Evolutionary conservation across 495 filamentous ascomycete species (phyloP), one percentile per base, ranked within the genome.

Genomic region (Penicillium desertorum): DNA sequence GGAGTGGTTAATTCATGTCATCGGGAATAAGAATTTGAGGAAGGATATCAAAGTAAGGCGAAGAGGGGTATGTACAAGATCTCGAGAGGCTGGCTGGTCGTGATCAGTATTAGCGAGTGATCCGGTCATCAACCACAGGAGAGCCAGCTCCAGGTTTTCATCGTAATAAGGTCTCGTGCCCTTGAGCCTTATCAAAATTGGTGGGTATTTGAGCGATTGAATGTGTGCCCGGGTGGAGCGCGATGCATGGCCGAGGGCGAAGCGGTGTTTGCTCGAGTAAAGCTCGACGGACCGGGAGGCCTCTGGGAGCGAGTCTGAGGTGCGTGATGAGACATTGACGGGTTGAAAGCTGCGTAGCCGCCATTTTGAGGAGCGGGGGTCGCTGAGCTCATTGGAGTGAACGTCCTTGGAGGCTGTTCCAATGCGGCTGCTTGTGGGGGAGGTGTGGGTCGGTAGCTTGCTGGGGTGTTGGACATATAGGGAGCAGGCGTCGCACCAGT

Each of bases 171-270:
- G 17, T 16, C 39, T 37, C 30, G 29, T 17, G 16, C 1, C 39
- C 19, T 49, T 12, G 6, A 17, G 20, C 39, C 34, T 36, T 29
- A 45, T 69, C 52, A 69, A 27, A 60, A 67, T 47, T 62, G 66
- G 30, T 67, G 55, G 8, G 66, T 69, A 27, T 69, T 58, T 29
- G 66, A 51, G 16, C 66, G 66, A 20, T 60, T 64, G 44, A 69
- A 62, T 1, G 51, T 54, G 32, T 69, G 55, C 23, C 62, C 57
- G n/a, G 66, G 66, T 19, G 64, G 59, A 19, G 61, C 64, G 4
- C 66, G 66, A 45, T 65, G 57, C 60, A 67, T 67, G 4, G 54
- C 53, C 0, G 61, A 61, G 5, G 66, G 60, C 7, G 66, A 69
- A 4, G 54, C 58, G 2, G 66, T 69, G 25, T 69, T 59, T 3